Evolutionary conservation across 73 alveolate species (phyloP).

Genomic region (Paramecium octaurelia): DNA sequence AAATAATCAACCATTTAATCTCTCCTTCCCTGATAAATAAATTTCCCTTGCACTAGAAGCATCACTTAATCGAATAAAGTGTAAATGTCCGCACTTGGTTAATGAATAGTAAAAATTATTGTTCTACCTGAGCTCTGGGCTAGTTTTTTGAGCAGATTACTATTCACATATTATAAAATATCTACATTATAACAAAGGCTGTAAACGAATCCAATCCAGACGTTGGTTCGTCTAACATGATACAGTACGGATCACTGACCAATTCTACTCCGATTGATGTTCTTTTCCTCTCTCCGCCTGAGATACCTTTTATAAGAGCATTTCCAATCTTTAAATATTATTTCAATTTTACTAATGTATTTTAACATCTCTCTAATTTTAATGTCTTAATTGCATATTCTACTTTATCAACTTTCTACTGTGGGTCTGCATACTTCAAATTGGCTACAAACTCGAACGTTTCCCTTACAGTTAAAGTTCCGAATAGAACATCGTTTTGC

Average conservation of each 20-base stretch:
- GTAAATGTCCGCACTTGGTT: conserved; percentile 72
- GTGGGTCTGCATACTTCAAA: conserved; percentile 72
- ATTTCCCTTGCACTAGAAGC: conserved; percentile 65
- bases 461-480: conserved; percentile 86
- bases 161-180: not conserved
- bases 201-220: conserved; percentile 68
- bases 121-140: conserved; percentile 50
- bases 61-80: conserved; percentile 42
- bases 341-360: conserved; percentile 14
- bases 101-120: conserved; percentile 74
- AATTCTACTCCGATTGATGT: conserved; percentile 74
- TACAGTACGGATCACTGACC: conserved; percentile 70
- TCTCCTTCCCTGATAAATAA: conserved; percentile 67
- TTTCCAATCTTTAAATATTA: conserved; percentile 63
- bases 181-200: not conserved
- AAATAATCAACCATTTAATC: conserved; percentile 40
- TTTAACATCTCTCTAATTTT: conserved; percentile 70
- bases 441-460: conserved; percentile 84
- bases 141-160: conserved; percentile 15
- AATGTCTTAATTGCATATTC: conserved; percentile 69
- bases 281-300: conserved; percentile 73
- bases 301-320: conserved; percentile 65
- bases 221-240: conserved; percentile 72
- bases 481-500: conserved; percentile 84
- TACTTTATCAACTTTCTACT: conserved; percentile 73